Conservation (phyloP, 2,329 filamentous ascomycete genomes). For the Biscogniauxia sp. region DNA sequence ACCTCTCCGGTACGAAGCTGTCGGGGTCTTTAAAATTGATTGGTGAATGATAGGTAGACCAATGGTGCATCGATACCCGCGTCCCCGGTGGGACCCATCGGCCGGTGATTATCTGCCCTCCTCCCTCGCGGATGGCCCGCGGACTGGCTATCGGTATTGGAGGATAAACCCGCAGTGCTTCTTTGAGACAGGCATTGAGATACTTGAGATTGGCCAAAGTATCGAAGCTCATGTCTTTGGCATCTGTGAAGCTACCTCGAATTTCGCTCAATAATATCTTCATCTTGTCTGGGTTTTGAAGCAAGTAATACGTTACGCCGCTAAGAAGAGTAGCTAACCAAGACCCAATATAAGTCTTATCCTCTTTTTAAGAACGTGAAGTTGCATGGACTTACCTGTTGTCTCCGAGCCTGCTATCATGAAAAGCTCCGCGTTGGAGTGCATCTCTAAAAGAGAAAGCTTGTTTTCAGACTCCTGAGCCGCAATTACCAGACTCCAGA, state of each 20-base stretch:
- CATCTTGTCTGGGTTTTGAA: slow-evolving; percentile 13
- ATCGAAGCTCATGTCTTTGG: slow-evolving; percentile 29
- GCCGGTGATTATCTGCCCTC: slow-evolving; percentile 20
- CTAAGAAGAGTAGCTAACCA: slow-evolving; percentile 8
- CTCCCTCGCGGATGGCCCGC: slow-evolving; percentile 19
- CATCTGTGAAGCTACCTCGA: slow-evolving; percentile 10
- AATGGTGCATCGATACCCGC: slow-evolving; percentile 18
- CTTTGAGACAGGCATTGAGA: slow-evolving; percentile 27
- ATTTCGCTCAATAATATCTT: slow-evolving; percentile 11
- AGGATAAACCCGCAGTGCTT: slow-evolving; percentile 25
- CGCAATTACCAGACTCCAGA: slow-evolving; percentile 22
- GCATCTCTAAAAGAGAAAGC: slow-evolving; percentile 16
- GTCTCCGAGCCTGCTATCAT: slow-evolving; percentile 3
- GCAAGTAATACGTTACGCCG: slow-evolving; percentile 12
- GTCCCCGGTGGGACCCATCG: slow-evolving; percentile 20
- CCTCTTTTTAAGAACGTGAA: too few relatives aligned
- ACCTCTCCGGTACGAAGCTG: slow-evolving; percentile 19
- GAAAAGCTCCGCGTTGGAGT: slow-evolving; percentile 10
- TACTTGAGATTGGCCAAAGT: slow-evolving; percentile 21
- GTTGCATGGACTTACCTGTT: neutral
- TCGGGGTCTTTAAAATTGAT: slow-evolving; percentile 14
- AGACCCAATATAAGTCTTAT: too few relatives aligned
- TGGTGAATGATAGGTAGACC: slow-evolving; percentile 15
- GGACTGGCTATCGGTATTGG: slow-evolving; percentile 21
- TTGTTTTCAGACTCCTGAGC: slow-evolving; percentile 8